phyloP scores from a whole-genome alignment of 1,284 basidiomycete genomes.

The Phellopilus nigrolimitatus region DNA sequence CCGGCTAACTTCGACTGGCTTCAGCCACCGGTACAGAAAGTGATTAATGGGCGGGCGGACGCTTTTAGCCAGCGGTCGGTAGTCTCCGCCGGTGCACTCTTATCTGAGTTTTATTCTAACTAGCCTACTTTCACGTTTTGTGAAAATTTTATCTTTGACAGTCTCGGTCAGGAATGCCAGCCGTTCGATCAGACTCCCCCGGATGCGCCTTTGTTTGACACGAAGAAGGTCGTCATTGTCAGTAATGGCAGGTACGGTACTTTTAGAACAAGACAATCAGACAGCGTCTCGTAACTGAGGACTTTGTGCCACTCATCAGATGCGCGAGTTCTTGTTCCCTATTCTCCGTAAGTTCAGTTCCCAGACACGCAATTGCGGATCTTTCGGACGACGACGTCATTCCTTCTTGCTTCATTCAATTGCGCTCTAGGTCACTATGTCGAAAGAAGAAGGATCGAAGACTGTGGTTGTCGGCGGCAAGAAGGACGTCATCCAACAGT shows the following conservation, averaged over 20 bases:
- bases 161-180: conserved; percentile 55
- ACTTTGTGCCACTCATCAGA: conserved; percentile 21
- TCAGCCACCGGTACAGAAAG: conserved; percentile 33
- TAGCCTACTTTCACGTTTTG: conserved; percentile 5
- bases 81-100: background rate
- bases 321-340: conserved; percentile 55
- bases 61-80: conserved; percentile 44
- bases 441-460: conserved; percentile 50
- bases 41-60: conserved; percentile 45
- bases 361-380: background rate
- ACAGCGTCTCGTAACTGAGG: background rate
- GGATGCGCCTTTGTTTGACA: conserved; percentile 44
- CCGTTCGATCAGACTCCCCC: conserved; percentile 44
- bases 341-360: conserved; percentile 40
- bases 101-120: conserved; percentile 1
- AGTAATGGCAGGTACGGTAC: conserved; percentile 45
- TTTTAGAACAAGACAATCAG: background rate
- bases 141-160: conserved; percentile 22
- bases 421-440: conserved; percentile 47
- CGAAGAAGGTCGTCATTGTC: conserved; percentile 49
- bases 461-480: conserved; percentile 55
- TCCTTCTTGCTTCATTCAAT: conserved; percentile 11
- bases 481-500: conserved; percentile 45
- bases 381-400: conserved; percentile 11
- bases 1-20: conserved; percentile 43